Evolutionary conservation across 164 flowering plant species (phyloP).

Genomic region (Pachysandra terminalis): DNA sequence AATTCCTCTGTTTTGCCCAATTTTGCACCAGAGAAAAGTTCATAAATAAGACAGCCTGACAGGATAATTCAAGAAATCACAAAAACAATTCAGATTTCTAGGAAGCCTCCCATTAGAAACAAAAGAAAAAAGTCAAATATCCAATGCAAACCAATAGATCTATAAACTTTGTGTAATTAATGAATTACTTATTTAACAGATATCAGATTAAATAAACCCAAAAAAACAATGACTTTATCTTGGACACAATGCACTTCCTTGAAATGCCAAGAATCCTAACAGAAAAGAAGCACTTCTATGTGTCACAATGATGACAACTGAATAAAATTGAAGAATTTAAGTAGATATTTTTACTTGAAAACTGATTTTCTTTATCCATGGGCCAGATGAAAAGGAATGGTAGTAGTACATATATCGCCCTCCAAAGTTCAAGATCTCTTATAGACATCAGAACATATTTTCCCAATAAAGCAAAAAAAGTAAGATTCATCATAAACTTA

Average conservation of each 20-base stretch:
- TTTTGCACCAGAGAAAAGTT: slow-evolving; percentile 78
- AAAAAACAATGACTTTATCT: not conserved
- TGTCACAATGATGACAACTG: not conserved
- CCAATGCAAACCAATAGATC: not conserved
- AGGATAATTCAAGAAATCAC: slow-evolving; percentile 2
- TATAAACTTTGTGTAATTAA: not conserved
- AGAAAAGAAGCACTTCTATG: not conserved
- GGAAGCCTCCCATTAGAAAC: not conserved
- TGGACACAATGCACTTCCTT: not conserved
- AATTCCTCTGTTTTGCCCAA: slow-evolving; percentile 87
- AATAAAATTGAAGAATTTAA: not conserved
- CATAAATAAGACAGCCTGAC: slow-evolving; percentile 92
- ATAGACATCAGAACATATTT: not conserved
- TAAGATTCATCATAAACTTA: slow-evolving; percentile 31
- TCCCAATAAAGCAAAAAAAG: not conserved
- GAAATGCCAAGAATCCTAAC: not conserved
- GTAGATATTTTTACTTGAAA: not conserved
- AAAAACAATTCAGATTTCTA: not conserved
- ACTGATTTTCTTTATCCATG: too few species aligned
- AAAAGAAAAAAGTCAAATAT: too few species aligned
- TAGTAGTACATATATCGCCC: too few species aligned
- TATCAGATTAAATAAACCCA: not conserved
- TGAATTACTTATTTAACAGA: not conserved
- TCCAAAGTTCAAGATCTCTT: not conserved
- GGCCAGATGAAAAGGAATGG: too few species aligned